phyloP scores from a whole-genome alignment of 139 green algal genomes.

The Asterochloris sp. region DNA sequence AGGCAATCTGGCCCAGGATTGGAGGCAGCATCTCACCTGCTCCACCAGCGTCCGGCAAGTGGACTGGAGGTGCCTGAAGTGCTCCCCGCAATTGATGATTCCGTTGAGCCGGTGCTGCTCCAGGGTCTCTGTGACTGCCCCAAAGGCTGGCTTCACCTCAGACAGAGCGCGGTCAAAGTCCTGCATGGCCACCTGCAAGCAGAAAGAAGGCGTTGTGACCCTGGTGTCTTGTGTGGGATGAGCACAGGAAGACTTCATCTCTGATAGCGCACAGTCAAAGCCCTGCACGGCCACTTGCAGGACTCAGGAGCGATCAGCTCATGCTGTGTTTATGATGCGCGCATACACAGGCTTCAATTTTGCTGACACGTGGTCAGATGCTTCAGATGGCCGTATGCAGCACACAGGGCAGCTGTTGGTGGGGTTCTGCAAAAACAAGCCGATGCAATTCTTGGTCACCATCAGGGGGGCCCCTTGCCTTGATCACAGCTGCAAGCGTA shows the following conservation, averaged over 20 bases:
- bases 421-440: too few species aligned
- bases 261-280: conserved; percentile 83
- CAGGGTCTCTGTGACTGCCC: conserved; percentile 79
- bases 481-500: too few species aligned
- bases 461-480: too few species aligned
- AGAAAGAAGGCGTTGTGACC: background rate
- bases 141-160: conserved; percentile 97
- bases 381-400: too few species aligned
- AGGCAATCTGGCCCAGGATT: too few species aligned
- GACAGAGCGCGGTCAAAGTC: conserved; percentile 90
- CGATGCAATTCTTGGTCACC: too few species aligned
- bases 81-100: conserved; percentile 81
- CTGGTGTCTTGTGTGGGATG: too few species aligned
- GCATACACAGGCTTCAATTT: too few species aligned
- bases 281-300: conserved; percentile 75
- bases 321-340: too few species aligned
- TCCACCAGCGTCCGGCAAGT: conserved; percentile 50
- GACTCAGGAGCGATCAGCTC: too few species aligned
- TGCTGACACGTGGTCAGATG: too few species aligned
- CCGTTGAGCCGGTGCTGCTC: conserved; percentile 82
- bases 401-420: too few species aligned
- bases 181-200: conserved; percentile 66
- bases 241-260: conserved; percentile 93
- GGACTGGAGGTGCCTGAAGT: conserved; percentile 75
- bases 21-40: conserved; percentile 8